A percentile compares a stretch with the other conserved stretches of the same genome.
phyloP scores from a whole-genome alignment of 345 rosid genomes.

The Populus simonii region DNA sequence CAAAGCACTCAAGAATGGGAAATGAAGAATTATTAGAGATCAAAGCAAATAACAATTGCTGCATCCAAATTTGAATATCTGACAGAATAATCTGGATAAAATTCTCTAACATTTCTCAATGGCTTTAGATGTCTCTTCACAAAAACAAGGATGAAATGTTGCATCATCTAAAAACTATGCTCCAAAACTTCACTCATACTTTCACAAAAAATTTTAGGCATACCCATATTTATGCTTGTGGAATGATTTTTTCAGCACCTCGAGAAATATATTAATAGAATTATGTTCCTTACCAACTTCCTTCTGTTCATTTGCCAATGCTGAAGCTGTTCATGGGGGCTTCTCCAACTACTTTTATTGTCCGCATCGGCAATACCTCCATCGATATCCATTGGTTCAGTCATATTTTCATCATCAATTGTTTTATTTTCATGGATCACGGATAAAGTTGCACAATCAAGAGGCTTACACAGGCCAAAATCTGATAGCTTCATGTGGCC shows the following conservation, averaged over 20 bases:
- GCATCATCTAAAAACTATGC: neutral
- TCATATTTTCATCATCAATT: conserved; percentile 55
- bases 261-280: neutral
- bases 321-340: conserved; percentile 89
- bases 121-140: neutral
- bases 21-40: neutral
- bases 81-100: neutral
- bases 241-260: neutral
- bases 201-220: neutral
- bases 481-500: conserved; percentile 99
- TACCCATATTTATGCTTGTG: neutral
- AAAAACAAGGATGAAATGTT: neutral
- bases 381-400: conserved; percentile 90
- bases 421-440: conserved; percentile 76
- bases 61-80: neutral
- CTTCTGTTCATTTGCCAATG: conserved; percentile 99
- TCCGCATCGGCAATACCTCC: conserved; percentile 69
- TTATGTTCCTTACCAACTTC: conserved; percentile 57
- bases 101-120: neutral
- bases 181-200: neutral
- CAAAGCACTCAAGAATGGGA: neutral
- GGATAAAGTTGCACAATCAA: conserved; percentile 75
- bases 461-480: conserved; percentile 97
- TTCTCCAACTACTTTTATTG: conserved; percentile 77
- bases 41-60: neutral